Evolutionary conservation across 129 eudicot genomes (phyloP).

Genomic region (Helianthus tuberosus): DNA sequence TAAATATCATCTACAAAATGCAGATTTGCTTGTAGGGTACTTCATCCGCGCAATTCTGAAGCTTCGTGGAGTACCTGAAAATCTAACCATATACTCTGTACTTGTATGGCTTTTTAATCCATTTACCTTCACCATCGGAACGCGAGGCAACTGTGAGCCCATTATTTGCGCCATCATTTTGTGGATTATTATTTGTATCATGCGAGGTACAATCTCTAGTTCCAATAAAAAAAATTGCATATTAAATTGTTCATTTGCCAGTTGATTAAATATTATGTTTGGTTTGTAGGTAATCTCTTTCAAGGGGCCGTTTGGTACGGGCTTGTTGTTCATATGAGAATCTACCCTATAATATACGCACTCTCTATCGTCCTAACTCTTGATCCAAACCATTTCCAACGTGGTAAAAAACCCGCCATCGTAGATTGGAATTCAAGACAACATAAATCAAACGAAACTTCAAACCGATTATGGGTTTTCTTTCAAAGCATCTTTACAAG

Average conservation of each 20-base stretch:
- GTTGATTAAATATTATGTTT: not conserved
- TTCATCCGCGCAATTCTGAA: slow-evolving; percentile 80
- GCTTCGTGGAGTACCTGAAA: slow-evolving; percentile 91
- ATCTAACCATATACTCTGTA: slow-evolving; percentile 54
- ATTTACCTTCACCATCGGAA: slow-evolving; percentile 97
- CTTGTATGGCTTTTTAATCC: slow-evolving; percentile 97
- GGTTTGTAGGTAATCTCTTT: slow-evolving; percentile 50
- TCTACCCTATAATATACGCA: slow-evolving; percentile 92
- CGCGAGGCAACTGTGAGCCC: slow-evolving; percentile 99
- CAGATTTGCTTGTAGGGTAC: slow-evolving; percentile 88
- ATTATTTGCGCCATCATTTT: slow-evolving; percentile 87
- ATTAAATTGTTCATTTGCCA: too few relatives aligned
- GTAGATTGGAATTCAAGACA: slow-evolving; percentile 50
- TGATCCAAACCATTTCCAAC: slow-evolving; percentile 61
- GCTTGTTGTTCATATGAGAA: slow-evolving; percentile 92
- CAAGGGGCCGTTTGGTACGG: slow-evolving; percentile 98
- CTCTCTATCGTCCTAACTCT: slow-evolving; percentile 72
- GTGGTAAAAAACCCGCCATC: slow-evolving; percentile 67
- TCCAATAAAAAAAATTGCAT: not conserved
- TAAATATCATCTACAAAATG: slow-evolving; percentile 23
- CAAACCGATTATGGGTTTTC: slow-evolving; percentile 27
- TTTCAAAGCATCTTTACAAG: slow-evolving; percentile 55
- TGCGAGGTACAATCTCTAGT: slow-evolving; percentile 61
- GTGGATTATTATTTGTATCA: slow-evolving; percentile 86
- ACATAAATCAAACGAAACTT: slow-evolving; percentile 25